phyloP scores from a whole-genome alignment of 495 filamentous ascomycete species.

The Cryomyces minteri region DNA sequence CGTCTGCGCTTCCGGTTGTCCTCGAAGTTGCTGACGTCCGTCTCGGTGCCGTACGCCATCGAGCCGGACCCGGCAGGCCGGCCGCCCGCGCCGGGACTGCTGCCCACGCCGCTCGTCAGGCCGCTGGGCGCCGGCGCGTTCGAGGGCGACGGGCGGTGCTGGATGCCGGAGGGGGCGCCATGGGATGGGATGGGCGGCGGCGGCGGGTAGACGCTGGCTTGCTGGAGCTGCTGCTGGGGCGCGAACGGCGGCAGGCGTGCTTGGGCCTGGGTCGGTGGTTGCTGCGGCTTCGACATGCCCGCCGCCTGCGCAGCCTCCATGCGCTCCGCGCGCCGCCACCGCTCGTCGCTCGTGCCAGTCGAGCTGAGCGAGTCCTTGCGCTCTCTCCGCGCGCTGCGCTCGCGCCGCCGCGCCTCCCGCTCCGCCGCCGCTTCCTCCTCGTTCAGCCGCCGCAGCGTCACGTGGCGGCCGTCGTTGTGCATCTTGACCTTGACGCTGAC shows the following conservation, averaged over 20 bases:
- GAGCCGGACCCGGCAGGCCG: conserved; percentile 6
- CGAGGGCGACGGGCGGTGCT: conserved; percentile 1
- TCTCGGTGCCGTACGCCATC: conserved; percentile 17
- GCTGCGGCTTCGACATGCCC: conserved; percentile 2
- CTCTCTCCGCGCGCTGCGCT: conserved; percentile 12
- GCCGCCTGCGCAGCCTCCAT: conserved; percentile 10
- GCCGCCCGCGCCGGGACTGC: neutral
- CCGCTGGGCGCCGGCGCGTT: conserved; percentile 1
- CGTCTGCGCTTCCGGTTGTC: conserved; percentile 18
- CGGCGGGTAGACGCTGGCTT: conserved; percentile 3
- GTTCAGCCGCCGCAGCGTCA: conserved; percentile 62
- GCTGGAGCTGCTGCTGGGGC: neutral
- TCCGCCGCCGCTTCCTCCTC: conserved; percentile 60
- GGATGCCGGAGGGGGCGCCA: neutral
- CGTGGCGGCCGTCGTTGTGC: conserved; percentile 59
- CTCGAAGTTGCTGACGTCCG: conserved; percentile 21
- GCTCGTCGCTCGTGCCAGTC: conserved; percentile 11
- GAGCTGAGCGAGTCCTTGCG: conserved; percentile 13
- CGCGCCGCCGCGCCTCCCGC: conserved; percentile 33
- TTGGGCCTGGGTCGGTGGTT: conserved; percentile 4
- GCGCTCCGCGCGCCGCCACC: conserved; percentile 11
- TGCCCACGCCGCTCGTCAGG: neutral
- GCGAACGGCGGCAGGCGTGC: conserved; percentile 6
- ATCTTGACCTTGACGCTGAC: conserved; percentile 68
- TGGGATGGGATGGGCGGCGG: conserved; percentile 4